phyloP scores from a whole-genome alignment of 1,284 basidiomycete genomes.

The Sanguinoderma infundibulare region DNA sequence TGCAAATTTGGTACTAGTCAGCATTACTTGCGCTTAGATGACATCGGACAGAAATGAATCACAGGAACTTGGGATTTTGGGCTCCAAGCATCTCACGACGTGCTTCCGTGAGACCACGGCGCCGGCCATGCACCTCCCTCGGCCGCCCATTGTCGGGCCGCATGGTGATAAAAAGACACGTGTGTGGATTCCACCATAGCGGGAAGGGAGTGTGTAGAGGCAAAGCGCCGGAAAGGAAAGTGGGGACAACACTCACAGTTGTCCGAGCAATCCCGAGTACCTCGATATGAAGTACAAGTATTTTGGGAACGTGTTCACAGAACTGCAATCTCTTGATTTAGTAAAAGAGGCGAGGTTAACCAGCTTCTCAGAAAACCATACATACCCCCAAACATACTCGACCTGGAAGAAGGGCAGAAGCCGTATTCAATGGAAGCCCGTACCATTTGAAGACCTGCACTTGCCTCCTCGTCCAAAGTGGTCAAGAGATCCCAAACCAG shows the following conservation, averaged over 20 bases:
- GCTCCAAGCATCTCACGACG: background rate
- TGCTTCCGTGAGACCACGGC: background rate
- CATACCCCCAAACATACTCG: constrained; percentile 24
- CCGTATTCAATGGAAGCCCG: background rate
- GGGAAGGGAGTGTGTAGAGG: background rate
- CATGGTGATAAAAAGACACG: background rate
- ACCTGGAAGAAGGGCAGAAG: constrained; percentile 4
- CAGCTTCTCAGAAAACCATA: background rate
- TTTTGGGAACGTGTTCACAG: constrained; percentile 21
- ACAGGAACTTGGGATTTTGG: background rate
- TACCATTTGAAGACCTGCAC: background rate
- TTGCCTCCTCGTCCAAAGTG: constrained; percentile 22
- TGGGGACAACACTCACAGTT: constrained; percentile 16
- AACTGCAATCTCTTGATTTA: constrained; percentile 7
- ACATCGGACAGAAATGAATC: background rate
- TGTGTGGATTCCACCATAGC: background rate
- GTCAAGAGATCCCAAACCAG: constrained; percentile 21
- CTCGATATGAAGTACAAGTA: constrained; percentile 24
- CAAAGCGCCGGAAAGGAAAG: no score
- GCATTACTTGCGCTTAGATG: background rate
- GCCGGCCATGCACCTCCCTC: background rate
- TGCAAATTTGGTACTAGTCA: background rate
- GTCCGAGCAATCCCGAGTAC: constrained; percentile 16
- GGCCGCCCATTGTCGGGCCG: background rate
- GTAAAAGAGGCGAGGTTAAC: background rate